Base-by-base conservation (phyloP, 495 filamentous ascomycete genomes). In the Penicillium lagena region DNA sequence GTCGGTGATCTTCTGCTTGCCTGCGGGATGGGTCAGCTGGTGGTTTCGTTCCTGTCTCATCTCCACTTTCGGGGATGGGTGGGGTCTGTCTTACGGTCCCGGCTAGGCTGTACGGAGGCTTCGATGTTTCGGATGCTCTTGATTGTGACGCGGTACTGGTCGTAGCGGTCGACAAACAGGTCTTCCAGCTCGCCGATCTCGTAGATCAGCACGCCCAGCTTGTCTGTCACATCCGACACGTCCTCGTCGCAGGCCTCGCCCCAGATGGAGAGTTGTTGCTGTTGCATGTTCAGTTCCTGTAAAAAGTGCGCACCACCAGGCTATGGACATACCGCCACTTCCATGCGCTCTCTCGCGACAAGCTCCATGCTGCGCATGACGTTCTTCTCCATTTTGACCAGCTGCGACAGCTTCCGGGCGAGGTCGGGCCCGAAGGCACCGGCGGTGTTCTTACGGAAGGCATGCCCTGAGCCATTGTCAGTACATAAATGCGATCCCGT, bases 341-440 rank as follows among this genome's bases (percentile, higher is more conserved):
- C 94, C 87, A 97, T 96, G 50, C 94, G 79, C 76, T 97, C 93
- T 52, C 89, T 81, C 29, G 89, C 87, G 34, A 97, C 93, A 41
- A 91, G 74, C 64, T 97, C 93, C 79, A 98, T 82, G 63, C 90
- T 96, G 58, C 93, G 87, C 93, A 98, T 98, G 38, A 95, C 85
- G 59, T 98, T 97, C 85, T 98, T 98, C 73, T 98, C 93, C 94
- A 98, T 97, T 77, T 98, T 97, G 47, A 98, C 93, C 31, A 98
- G 80, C 75, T 95, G 88, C 22, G 90, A 84, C 44, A 98, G 81
- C 80, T 98, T 98, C 76, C 93, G 91, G 42, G 94, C 85, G 29
- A 98, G 84, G 45, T 98, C 93, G 45, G 93, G 94, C 45, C 93
- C 94, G 66, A 94, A 97, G 59, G 89, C 87, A 46, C 93, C 93